Percentiles rank a stretch among this genome's conserved stretches.
Evolutionary conservation across 805 yeast genomes (phyloP).

Genomic region (Starmerella floricola): DNA sequence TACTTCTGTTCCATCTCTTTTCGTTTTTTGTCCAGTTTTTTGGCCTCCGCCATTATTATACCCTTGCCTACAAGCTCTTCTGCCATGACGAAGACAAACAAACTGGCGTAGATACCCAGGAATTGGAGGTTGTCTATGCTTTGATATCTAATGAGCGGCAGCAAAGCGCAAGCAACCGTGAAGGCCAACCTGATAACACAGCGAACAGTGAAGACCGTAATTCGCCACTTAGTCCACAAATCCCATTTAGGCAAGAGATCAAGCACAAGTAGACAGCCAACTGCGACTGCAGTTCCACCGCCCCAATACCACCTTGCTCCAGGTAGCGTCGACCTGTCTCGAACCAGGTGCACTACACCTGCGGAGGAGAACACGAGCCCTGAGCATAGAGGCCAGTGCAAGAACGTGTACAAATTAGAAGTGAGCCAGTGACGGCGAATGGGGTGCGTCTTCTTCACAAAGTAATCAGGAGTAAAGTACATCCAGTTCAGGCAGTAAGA

Average conservation of each 20-base stretch:
- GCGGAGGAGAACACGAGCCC: constrained; percentile 6
- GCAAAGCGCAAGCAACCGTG: constrained; percentile 1
- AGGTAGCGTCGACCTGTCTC: background rate
- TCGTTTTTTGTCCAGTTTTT: too few relatives aligned
- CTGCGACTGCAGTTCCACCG: constrained; percentile 7
- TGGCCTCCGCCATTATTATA: background rate
- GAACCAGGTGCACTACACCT: constrained; percentile 3
- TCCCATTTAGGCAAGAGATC: constrained; percentile 7
- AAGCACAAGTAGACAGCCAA: constrained; percentile 1
- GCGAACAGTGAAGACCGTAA: background rate
- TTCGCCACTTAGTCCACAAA: constrained; percentile 2
- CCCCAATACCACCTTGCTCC: constrained; percentile 8
- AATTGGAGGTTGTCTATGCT: constrained; percentile 2
- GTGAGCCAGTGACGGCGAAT: constrained; percentile 6
- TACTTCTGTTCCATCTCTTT: too few relatives aligned
- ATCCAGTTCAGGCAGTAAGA: constrained; percentile 8
- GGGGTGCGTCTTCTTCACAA: constrained; percentile 6
- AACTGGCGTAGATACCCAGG: constrained; percentile 8
- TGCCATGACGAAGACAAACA: constrained; percentile 3
- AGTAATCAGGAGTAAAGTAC: constrained; percentile 8
- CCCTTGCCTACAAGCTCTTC: constrained; percentile 9
- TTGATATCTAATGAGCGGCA: constrained; percentile 1
- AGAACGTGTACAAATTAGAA: background rate
- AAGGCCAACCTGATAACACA: background rate
- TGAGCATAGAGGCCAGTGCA: constrained; percentile 10